Conservation (phyloP, 2,329 filamentous ascomycete genomes). For the Fusarium sp. region DNA sequence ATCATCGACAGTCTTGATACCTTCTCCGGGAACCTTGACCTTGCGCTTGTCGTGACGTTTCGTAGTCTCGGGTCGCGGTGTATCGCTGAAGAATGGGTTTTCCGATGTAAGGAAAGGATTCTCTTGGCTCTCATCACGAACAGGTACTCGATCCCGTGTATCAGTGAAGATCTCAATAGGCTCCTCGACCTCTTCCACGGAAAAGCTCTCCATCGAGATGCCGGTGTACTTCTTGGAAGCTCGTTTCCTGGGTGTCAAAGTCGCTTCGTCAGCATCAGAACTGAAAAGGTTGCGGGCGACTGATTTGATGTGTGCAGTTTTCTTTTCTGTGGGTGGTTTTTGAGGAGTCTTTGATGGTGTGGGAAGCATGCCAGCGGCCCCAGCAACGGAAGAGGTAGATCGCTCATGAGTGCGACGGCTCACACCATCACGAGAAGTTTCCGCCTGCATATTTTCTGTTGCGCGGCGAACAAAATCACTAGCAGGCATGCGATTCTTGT, state of each 20-base stretch:
- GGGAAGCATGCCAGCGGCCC: slow-evolving; percentile 68
- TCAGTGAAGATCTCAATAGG: slow-evolving; percentile 81
- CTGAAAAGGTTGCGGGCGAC: slow-evolving; percentile 71
- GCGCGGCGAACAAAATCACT: slow-evolving; percentile 60
- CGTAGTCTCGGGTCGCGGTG: slow-evolving; percentile 50
- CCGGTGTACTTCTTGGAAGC: slow-evolving; percentile 66
- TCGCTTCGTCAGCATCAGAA: slow-evolving; percentile 65
- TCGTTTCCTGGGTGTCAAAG: slow-evolving; percentile 68
- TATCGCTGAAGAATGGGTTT: slow-evolving; percentile 75
- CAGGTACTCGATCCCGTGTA: slow-evolving; percentile 79
- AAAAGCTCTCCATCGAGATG: slow-evolving; percentile 66
- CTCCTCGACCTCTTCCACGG: slow-evolving; percentile 63
- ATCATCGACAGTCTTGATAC: slow-evolving; percentile 68
- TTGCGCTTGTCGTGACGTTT: slow-evolving; percentile 65
- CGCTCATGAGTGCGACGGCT: slow-evolving; percentile 51
- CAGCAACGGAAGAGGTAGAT: slow-evolving; percentile 44
- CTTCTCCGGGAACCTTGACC: slow-evolving; percentile 65
- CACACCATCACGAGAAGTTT: slow-evolving; percentile 55
- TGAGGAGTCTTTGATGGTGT: slow-evolving; percentile 82
- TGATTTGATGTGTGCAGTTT: slow-evolving; percentile 59
- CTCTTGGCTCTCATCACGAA: slow-evolving; percentile 69
- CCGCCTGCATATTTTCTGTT: slow-evolving; percentile 55
- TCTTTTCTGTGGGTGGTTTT: slow-evolving; percentile 66
- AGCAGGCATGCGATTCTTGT: slow-evolving; percentile 60
- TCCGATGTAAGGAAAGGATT: slow-evolving; percentile 77